Conservation (phyloP, 352 stramenopile species). For the Nothophytophthora sp. region DNA sequence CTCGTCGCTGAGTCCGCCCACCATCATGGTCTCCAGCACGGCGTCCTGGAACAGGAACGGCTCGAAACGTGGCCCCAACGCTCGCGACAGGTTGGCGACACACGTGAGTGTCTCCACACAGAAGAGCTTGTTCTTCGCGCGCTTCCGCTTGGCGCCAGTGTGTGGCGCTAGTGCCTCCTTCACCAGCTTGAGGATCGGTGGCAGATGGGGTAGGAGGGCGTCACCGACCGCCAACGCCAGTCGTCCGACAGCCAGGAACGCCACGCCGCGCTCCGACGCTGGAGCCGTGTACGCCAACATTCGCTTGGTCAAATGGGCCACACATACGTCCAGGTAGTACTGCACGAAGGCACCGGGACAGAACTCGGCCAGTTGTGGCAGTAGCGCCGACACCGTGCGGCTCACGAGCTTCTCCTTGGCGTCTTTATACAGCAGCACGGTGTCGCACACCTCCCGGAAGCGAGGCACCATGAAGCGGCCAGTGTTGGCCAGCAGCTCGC, state of each 20-base stretch:
- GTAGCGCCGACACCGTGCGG: slow-evolving; percentile 77
- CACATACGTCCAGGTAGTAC: slow-evolving; percentile 88
- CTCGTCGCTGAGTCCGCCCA: slow-evolving; percentile 91
- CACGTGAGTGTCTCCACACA: slow-evolving; percentile 85
- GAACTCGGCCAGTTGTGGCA: slow-evolving; percentile 93
- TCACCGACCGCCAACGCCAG: slow-evolving; percentile 91
- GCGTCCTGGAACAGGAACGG: slow-evolving; percentile 67
- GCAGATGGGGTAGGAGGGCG: slow-evolving; percentile 82
- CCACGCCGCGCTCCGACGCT: slow-evolving; percentile 70
- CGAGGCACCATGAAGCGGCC: slow-evolving; percentile 97
- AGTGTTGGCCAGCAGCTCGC: slow-evolving; percentile 94
- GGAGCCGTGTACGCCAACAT: slow-evolving; percentile 61
- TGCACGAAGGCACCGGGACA: slow-evolving; percentile 94
- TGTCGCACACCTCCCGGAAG: slow-evolving; percentile 96
- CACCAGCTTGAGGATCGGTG: slow-evolving; percentile 77
- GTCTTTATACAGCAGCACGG: slow-evolving; percentile 93
- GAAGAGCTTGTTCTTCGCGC: slow-evolving; percentile 74
- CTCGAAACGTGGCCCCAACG: slow-evolving; percentile 64
- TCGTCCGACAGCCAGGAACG: slow-evolving; percentile 93
- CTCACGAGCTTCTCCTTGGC: slow-evolving; percentile 88
- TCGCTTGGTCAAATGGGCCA: slow-evolving; percentile 85
- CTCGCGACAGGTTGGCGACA: slow-evolving; percentile 70
- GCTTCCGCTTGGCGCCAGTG: slow-evolving; percentile 36
- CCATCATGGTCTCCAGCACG: slow-evolving; percentile 86
- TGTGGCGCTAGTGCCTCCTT: slow-evolving; percentile 72